A percentile compares a stretch with the other conserved stretches of the same genome.
Evolutionary conservation across 371 early-diverging fungal species (phyloP).

Genomic region (Mucor sp.): DNA sequence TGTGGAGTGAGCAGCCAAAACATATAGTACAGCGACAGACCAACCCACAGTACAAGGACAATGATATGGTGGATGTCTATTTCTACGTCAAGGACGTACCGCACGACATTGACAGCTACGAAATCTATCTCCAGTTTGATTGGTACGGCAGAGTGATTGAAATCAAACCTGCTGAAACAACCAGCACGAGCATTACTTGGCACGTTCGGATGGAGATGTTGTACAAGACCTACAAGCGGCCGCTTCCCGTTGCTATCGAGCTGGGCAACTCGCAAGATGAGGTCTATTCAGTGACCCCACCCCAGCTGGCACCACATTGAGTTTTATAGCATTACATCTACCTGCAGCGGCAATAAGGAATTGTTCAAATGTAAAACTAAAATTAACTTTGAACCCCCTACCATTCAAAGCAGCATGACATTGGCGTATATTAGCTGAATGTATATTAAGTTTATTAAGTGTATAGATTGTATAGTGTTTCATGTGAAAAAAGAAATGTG

Average conservation of each 20-base stretch:
- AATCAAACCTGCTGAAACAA: neutral
- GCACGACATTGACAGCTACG: neutral
- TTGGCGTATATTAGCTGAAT: neutral
- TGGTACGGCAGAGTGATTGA: neutral
- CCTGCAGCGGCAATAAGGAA: too few relatives aligned
- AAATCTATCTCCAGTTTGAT: conserved; percentile 3
- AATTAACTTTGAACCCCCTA: neutral
- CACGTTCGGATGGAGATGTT: neutral
- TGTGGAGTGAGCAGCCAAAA: neutral
- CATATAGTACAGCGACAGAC: neutral
- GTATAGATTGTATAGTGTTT: neutral
- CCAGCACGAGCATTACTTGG: neutral
- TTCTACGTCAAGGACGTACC: neutral
- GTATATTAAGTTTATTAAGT: neutral
- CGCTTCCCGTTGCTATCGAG: neutral
- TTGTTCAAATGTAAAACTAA: neutral
- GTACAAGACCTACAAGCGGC: neutral
- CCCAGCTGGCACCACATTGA: neutral
- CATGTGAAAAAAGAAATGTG: neutral
- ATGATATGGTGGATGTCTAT: neutral
- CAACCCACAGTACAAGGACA: neutral
- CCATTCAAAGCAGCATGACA: conserved; percentile 1
- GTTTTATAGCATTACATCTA: neutral
- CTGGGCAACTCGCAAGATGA: neutral
- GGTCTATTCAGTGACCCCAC: neutral